phyloP scores from a whole-genome alignment of 768 basidiomycete species.

The Gloeophyllum trabeum region DNA sequence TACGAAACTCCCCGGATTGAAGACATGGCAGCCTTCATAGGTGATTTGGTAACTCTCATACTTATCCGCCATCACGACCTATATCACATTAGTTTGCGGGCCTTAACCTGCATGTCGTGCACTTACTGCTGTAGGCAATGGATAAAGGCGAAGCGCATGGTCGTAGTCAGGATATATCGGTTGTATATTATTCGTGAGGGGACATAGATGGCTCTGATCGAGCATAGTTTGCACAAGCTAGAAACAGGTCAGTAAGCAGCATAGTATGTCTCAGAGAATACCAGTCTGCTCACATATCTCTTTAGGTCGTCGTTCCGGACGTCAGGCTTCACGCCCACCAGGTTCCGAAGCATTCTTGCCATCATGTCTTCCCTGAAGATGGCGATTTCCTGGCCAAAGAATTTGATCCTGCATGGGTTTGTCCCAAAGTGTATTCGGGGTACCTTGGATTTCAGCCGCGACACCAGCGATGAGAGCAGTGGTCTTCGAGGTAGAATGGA shows the following conservation, averaged over 20 bases:
- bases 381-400: conserved; percentile 93
- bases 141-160: conserved; percentile 86
- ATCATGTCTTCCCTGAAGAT: conserved; percentile 89
- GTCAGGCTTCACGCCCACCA: conserved; percentile 79
- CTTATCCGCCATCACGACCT: conserved; percentile 93
- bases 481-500: conserved; percentile 73
- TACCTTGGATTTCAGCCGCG: conserved; percentile 58
- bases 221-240: conserved; percentile 94
- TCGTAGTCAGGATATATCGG: conserved; percentile 87
- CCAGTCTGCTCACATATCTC: conserved; percentile 57
- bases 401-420: conserved; percentile 91
- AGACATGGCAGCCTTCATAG: conserved; percentile 96
- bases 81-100: conserved; percentile 7
- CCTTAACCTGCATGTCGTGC: neutral
- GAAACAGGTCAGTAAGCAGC: neutral
- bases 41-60: conserved; percentile 95
- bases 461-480: conserved; percentile 64
- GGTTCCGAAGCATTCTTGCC: conserved; percentile 87
- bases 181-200: conserved; percentile 74
- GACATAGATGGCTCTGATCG: conserved; percentile 92
- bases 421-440: conserved; percentile 77
- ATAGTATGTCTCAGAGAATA: neutral
- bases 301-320: conserved; percentile 73
- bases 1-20: conserved; percentile 93
- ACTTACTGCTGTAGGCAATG: conserved; percentile 82